Percentiles rank a stretch among this genome's conserved stretches.
Conservation (phyloP, 768 basidiomycete genomes). For the Hemileccinum impolitum region DNA sequence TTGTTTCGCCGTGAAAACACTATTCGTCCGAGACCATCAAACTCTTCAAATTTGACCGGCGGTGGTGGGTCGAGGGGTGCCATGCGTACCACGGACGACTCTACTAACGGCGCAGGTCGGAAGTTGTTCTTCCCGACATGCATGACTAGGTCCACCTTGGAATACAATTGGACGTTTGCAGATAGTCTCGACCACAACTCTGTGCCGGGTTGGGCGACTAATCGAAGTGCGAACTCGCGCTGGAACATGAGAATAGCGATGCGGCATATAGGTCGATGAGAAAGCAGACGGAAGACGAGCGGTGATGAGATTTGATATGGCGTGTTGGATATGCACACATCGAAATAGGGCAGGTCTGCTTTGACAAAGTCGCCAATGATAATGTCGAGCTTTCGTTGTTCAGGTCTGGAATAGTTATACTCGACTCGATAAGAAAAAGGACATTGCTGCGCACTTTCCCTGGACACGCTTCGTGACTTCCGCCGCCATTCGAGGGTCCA, state of each 20-base stretch:
- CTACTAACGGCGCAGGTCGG: constrained; percentile 92
- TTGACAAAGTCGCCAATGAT: constrained; percentile 98
- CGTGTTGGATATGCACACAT: constrained; percentile 98
- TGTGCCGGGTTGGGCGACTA: constrained; percentile 82
- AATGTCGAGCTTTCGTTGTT: constrained; percentile 92
- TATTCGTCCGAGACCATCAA: constrained; percentile 91
- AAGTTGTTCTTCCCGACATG: constrained; percentile 97
- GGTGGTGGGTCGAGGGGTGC: constrained; percentile 94
- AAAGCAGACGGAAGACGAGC: constrained; percentile 93
- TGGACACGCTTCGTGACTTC: constrained; percentile 96
- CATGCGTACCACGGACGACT: constrained; percentile 87
- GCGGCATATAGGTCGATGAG: constrained; percentile 91
- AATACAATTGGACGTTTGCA: constrained; percentile 96
- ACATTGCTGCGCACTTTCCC: constrained; percentile 75
- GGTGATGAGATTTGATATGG: constrained; percentile 99
- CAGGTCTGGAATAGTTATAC: constrained; percentile 58
- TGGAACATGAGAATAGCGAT: constrained; percentile 99
- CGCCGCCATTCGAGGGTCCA: constrained; percentile 99
- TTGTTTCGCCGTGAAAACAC: constrained; percentile 90
- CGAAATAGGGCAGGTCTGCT: constrained; percentile 96
- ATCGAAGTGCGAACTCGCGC: constrained; percentile 92
- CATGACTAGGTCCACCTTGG: constrained; percentile 94
- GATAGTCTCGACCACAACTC: constrained; percentile 90
- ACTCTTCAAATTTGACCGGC: constrained; percentile 94
- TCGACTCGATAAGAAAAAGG: not conserved